These are phyloP conservation scores for Tuber aestivum DNA, from an alignment of 495 filamentous ascomycete genomes.

Conservation along the genomic window DNA sequence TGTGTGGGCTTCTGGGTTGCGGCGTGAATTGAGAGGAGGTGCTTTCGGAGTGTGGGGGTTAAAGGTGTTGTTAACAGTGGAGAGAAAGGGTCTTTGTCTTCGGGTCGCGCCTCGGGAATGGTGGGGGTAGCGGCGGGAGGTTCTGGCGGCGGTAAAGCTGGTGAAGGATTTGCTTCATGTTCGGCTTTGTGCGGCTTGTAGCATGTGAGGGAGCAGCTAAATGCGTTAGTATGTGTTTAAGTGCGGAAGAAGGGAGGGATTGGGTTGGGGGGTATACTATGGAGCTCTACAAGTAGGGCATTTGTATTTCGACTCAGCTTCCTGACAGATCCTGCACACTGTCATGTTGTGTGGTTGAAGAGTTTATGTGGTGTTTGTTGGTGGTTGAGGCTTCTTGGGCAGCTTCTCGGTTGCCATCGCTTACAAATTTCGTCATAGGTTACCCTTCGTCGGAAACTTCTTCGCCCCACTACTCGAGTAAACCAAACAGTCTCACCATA, in stretches of 20 bases:
- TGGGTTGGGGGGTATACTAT: conserved; percentile 25
- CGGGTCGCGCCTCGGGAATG: not conserved
- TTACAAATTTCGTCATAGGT: conserved; percentile 1
- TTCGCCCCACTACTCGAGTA: not conserved
- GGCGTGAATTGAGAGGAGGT: conserved; percentile 30
- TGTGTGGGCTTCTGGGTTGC: conserved; percentile 24
- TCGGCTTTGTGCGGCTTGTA: conserved; percentile 37
- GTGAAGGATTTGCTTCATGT: conserved; percentile 19
- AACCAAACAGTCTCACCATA: not conserved
- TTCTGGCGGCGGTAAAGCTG: not conserved
- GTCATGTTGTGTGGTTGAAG: conserved; percentile 24
- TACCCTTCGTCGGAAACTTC: not conserved
- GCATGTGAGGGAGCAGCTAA: conserved; percentile 39
- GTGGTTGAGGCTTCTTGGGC: not conserved
- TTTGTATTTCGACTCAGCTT: conserved; percentile 38
- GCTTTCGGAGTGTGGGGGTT: conserved; percentile 27
- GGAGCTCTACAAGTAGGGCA: conserved; percentile 37
- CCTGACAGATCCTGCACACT: conserved; percentile 33
- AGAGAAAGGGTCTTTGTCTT: conserved; percentile 19
- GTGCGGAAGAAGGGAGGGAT: not conserved
- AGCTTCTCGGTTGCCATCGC: not conserved
- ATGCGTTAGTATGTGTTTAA: not conserved
- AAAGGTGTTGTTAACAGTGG: conserved; percentile 26
- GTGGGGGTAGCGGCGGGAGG: conserved; percentile 1
- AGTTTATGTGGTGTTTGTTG: not conserved